Evolutionary conservation across 441 rosid genomes (phyloP), one percentile per base, ranked within the genome.

Genomic region (Caryocar brasiliense): DNA sequence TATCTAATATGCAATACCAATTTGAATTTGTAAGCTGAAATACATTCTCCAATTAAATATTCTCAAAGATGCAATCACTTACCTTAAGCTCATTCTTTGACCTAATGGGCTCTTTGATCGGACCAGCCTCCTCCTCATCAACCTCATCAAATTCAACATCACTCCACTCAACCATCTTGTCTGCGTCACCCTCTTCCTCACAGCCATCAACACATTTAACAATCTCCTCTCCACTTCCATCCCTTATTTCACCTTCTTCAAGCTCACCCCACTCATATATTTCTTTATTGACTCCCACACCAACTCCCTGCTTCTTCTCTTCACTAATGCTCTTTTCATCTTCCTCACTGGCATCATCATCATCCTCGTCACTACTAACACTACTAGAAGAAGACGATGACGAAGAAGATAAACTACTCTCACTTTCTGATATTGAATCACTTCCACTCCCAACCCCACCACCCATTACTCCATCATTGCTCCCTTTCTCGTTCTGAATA

Each of bases 71-170:
- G 18, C 13, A 55, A 49, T 13, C 10, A 43, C 0, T 44, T 83
- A 86, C 98, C 80, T 66, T 61, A 61, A 78, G 61, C 64, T 93
- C 99, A 62, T 93, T 86, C 78, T 86, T 86, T 21, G 99, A 93
- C 68, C 55, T 78, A 51, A 93, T 72, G 33, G 96, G 87, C 19
- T 72, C 81, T 37, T 26, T 54, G 20, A 15, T n/a, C 25, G 37
- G 64, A 63, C 54, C 76, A 12, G 36, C 49, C n/a, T 53, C 76
- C 27, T 58, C 84, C 36, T 75, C 73, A 28, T 46, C 62, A 10
- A 20, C 40, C 23, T 50, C 72, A 42, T 60, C 65, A 56, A 56
- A 49, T 28, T 75, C 85, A 63, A 50, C 56, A 56, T 64, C 81
- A 42, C 69, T 61, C 75, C 81, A 80, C 40, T 43, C 72, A 56